Conservation (phyloP, 2,329 filamentous ascomycete genomes). For the Eutypella sp. region DNA sequence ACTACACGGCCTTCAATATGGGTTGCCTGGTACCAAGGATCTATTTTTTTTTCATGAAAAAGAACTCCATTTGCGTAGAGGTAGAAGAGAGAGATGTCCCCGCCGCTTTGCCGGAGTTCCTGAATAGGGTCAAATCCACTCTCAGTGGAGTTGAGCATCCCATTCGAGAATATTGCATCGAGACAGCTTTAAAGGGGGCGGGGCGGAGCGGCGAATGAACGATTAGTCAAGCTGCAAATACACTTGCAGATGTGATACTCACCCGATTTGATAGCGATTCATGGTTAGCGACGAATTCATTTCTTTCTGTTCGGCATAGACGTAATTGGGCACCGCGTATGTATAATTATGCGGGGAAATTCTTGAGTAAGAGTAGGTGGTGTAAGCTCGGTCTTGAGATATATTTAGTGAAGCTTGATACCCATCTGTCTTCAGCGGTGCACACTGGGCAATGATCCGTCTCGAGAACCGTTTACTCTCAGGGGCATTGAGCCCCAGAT, state of each 20-base stretch:
- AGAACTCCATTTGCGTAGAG: background rate
- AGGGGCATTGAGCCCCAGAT: conserved; percentile 18
- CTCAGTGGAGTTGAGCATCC: background rate
- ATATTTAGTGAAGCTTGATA: background rate
- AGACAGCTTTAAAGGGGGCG: too few relatives aligned
- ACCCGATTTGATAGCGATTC: background rate
- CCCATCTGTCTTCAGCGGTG: conserved; percentile 2
- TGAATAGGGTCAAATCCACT: background rate
- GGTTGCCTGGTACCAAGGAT: background rate
- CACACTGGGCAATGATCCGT: conserved; percentile 1
- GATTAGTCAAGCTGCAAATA: background rate
- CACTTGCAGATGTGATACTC: background rate
- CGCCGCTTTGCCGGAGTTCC: background rate
- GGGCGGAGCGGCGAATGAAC: too few relatives aligned
- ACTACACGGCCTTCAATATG: background rate
- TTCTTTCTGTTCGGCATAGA: background rate
- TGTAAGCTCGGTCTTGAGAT: background rate
- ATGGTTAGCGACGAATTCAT: background rate
- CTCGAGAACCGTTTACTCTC: conserved; percentile 8
- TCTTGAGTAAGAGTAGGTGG: background rate
- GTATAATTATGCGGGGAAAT: background rate
- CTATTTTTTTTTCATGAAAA: background rate
- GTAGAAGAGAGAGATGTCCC: background rate
- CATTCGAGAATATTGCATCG: background rate
- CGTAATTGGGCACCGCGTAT: background rate